Evolutionary conservation across 1,139 yeast genomes (phyloP).

Genomic region (Diutina scorzettiae): DNA sequence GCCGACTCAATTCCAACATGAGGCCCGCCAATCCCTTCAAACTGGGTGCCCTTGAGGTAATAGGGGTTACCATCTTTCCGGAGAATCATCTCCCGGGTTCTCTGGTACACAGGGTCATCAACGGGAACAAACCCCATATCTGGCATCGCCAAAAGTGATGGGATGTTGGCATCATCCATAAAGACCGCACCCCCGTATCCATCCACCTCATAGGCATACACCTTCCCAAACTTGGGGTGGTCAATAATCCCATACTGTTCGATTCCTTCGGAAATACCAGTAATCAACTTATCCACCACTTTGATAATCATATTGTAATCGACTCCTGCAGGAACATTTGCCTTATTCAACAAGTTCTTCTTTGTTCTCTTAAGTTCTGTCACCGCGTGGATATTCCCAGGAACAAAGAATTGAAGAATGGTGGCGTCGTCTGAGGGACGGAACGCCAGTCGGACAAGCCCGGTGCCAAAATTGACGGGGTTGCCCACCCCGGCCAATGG

Average conservation of each 20-base stretch:
- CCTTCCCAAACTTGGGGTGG: slow-evolving; percentile 62
- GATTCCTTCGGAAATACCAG: slow-evolving; percentile 42
- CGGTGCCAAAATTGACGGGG: slow-evolving; percentile 64
- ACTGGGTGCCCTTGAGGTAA: slow-evolving; percentile 45
- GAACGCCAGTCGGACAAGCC: slow-evolving; percentile 74
- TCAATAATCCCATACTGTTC: slow-evolving; percentile 49
- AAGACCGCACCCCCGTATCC: slow-evolving; percentile 66
- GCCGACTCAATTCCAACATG: slow-evolving; percentile 73
- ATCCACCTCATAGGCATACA: slow-evolving; percentile 81
- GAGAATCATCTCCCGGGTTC: slow-evolving; percentile 68
- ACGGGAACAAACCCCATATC: slow-evolving; percentile 54
- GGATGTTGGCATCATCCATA: slow-evolving; percentile 90
- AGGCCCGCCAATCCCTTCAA: slow-evolving; percentile 84
- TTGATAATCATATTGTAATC: slow-evolving; percentile 7
- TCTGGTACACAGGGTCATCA: slow-evolving; percentile 53
- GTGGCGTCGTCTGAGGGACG: slow-evolving; percentile 89
- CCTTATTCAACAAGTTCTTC: slow-evolving; percentile 9
- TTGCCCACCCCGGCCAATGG: slow-evolving; percentile 72
- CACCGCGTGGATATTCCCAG: slow-evolving; percentile 73
- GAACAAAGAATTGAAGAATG: slow-evolving; percentile 66
- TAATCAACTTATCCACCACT: slow-evolving; percentile 24
- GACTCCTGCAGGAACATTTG: slow-evolving; percentile 8
- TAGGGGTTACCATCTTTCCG: slow-evolving; percentile 69
- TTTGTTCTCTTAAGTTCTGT: slow-evolving; percentile 42
- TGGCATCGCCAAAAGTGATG: slow-evolving; percentile 71